Base-by-base conservation (phyloP, 164 flowering plant genomes). In the Macadamia tetraphylla region DNA sequence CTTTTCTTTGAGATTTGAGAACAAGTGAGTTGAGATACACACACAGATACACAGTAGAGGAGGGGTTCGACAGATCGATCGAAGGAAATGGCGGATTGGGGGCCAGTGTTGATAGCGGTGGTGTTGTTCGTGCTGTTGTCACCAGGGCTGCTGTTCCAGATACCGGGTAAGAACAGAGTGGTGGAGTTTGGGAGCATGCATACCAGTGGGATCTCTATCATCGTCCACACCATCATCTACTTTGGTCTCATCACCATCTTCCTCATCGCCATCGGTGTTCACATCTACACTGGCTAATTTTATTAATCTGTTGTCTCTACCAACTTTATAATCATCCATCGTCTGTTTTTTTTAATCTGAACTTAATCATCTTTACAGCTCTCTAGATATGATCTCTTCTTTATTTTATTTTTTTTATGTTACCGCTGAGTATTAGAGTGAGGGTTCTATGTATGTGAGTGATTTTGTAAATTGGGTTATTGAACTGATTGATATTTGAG, bases 61-160 rank as follows among this genome's bases (percentile, higher is more conserved):
- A 35, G 40, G 40, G 40, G 5, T 35, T 5, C 40, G 5, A 35
- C 3, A 35, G 40, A 35, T 35, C 40, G 40, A 35, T 35, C 40
- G 40, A 35, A 35, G 30, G 23, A 56, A 46, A 83, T 82, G 87
- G 80, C 83, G 7, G 86, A 85, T 73, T 83, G 87, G 88, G 88
- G 89, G 0, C 84, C 86, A 3, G 86, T 84, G 60, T 69, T 84
- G 59, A 72, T 83, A 53, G 86, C 84, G 13, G 83, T 81, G 83
- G 83, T 84, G 75, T 73, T 84, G 72, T 84, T 86, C 58, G 85
- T 86, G 73, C 69, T 86, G 75, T n/a, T 86, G 65, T 66, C 80
- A 29, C 90, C 88, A 4, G 86, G 88, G 44, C 64, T 86, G 76
- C 56, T 84, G 68, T 83, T 83, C 48, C 90, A 83, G 74, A 14